phyloP scores from a whole-genome alignment of 1,284 basidiomycete species.

The Moniliophthora roreri region DNA sequence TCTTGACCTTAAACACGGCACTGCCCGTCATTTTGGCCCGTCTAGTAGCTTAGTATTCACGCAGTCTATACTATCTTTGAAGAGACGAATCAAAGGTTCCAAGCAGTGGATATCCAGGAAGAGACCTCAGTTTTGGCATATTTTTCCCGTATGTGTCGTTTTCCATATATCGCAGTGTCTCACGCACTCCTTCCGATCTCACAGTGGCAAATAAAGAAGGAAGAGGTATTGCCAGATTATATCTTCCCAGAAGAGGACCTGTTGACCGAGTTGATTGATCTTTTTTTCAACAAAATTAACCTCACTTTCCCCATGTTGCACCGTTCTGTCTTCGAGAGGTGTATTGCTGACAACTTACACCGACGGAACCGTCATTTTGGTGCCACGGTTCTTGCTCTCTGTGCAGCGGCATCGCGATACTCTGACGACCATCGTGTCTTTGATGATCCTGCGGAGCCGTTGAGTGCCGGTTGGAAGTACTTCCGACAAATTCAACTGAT shows the following conservation, averaged over 20 bases:
- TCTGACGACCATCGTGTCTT: constrained; percentile 1
- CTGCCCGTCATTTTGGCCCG: background rate
- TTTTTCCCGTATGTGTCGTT: constrained; percentile 17
- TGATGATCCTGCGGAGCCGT: constrained; percentile 24
- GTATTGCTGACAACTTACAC: constrained; percentile 1
- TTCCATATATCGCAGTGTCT: background rate
- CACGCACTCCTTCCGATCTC: background rate
- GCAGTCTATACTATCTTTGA: background rate
- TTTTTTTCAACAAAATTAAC: constrained; percentile 7
- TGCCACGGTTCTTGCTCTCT: constrained; percentile 3
- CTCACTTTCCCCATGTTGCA: constrained; percentile 2
- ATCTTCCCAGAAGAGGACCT: constrained; percentile 58
- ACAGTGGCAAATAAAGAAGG: constrained; percentile 29
- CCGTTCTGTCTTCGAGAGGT: background rate
- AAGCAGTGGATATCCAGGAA: background rate
- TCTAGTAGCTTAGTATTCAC: background rate
- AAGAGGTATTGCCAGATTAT: constrained; percentile 21
- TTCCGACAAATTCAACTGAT: constrained; percentile 63
- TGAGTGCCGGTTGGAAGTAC: constrained; percentile 76
- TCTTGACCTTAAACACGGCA: background rate
- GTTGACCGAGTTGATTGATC: background rate
- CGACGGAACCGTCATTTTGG: constrained; percentile 1
- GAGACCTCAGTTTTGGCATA: constrained; percentile 17
- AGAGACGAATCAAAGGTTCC: background rate
- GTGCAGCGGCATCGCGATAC: constrained; percentile 20